Percentiles rank a stretch among this genome's conserved stretches.
Evolutionary conservation across 2,329 filamentous ascomycete species (phyloP).

Genomic region (Trichoderma gracile): DNA sequence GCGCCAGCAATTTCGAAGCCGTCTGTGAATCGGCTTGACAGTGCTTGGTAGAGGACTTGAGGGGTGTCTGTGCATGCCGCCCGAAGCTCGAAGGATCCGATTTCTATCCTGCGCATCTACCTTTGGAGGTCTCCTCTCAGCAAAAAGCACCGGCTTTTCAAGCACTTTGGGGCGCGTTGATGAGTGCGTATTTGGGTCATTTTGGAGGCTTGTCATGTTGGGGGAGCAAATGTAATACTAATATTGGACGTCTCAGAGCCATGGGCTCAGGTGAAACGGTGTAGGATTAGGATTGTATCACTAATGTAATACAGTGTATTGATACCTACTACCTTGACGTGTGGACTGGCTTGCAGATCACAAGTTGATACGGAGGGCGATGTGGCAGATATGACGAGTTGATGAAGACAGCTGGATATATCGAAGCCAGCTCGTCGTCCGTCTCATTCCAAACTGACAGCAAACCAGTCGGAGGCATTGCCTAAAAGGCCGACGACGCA

Average conservation of each 20-base stretch:
- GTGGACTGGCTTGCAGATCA: not conserved
- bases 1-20: not conserved
- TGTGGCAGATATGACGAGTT: too few species aligned
- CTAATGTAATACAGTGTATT: not conserved
- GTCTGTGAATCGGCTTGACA: not conserved
- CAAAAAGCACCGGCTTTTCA: not conserved
- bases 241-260: not conserved
- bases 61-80: not conserved
- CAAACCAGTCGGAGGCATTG: too few species aligned
- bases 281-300: constrained; percentile 12
- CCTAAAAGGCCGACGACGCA: too few species aligned
- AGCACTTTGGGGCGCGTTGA: too few species aligned
- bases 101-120: not conserved
- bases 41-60: too few species aligned
- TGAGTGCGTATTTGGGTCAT: too few species aligned
- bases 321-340: not conserved
- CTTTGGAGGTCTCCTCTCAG: not conserved
- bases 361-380: too few species aligned
- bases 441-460: too few species aligned
- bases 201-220: not conserved
- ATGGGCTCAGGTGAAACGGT: not conserved
- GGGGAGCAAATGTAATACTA: not conserved
- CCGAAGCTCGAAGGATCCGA: not conserved
- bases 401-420: too few species aligned
- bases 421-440: too few species aligned